Base-by-base conservation (phyloP, 768 basidiomycete species). In the Clitopilus passeckerianus region DNA sequence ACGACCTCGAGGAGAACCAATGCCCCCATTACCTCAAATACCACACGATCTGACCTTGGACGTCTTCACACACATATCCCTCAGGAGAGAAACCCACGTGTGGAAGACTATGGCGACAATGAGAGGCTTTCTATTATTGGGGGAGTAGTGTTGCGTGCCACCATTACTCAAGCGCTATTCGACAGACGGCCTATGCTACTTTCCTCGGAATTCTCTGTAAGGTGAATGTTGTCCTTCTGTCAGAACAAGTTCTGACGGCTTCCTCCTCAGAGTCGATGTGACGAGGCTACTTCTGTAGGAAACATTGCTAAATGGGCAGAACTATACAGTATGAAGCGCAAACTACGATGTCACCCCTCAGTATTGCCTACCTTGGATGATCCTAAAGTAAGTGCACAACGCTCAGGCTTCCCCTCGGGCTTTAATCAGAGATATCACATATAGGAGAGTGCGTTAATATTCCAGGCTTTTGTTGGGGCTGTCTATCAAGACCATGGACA, bases 41-140 rank as follows among this genome's bases (percentile, higher is more conserved):
- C 65, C 60, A 59, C 74, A 75, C 30, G 82, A 86, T 55, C 72
- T 84, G 35, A 74, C 85, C 63, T 79, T 91, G 56, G 82, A 87
- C 64, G 85, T 89, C 56, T 90, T 82, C 65, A 89, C 87, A 12
- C 89, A 91, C 67, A 78, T 72, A 64, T 87, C 87, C 18, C 75
- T 91, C 54, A 77, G 83, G 55, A 78, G 68, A 66, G 71, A 64
- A 62, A 63, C 64, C 72, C 63, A 22, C 71, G 70, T 63, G 74
- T 66, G 61, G 75, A 75, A 34, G 72, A 74, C 24, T 80, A 77
- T 66, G 73, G 72, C 62, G 85, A 87, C 68, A 85, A 85, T 63
- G 84, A 85, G 67, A 73, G 85, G 57, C 70, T 89, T 59, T 71
- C 80, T 34, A 71, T 74, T 35, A 74, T 88, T 41, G 87, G 87